Base-by-base conservation (phyloP, 352 stramenopile species). In the Globisporangium takayamanum region DNA sequence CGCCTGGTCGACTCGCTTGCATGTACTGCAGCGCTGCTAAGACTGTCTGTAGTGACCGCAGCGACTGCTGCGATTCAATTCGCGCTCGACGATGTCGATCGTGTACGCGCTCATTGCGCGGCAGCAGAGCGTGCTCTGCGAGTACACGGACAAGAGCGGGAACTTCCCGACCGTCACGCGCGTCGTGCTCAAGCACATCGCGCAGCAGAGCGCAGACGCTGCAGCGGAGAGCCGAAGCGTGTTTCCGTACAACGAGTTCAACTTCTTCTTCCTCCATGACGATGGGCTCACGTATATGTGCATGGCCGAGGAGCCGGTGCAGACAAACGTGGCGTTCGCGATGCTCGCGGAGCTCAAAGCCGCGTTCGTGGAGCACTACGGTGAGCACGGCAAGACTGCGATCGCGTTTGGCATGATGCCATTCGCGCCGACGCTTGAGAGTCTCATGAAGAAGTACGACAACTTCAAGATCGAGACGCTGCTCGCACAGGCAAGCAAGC, bases 391-490 rank as follows among this genome's bases (percentile, higher is more conserved):
- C 30, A 75, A 89, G 62, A 88, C 77, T 12, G 78, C 84, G 20
- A 67, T 88, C 30, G 81, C 81, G 26, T 91, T 89, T 47, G 75
- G 74, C 36, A 88, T 92, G 80, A 54, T 66, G 25, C 58, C 74
- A 6, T 94, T 94, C 59, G 76, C 61, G 11, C 25, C 76, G 36
- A 78, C 74, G 25, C 73, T 94, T 11, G 69, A 85, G 36, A 59
- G 59, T 28, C 70, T 92, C 37, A 89, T 90, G 63, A 88, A 88
- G 57, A 92, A 92, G 49, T 94, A 92, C 59, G 84, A 94, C 60
- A 89, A 92, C 63, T 78, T 84, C 45, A 86, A 81, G 59, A 52
- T 91, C 3, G 78, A 92, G n/a, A 91, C 79, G n/a, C 78, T 78
- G 14, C 74, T 92, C 50, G 72, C 75, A 0, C 80, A 91, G 55